A percentile compares a stretch with the other conserved stretches of the same genome.
Conservation (phyloP, 2,329 filamentous ascomycete species). For the Magnaporthiopsis poae region DNA sequence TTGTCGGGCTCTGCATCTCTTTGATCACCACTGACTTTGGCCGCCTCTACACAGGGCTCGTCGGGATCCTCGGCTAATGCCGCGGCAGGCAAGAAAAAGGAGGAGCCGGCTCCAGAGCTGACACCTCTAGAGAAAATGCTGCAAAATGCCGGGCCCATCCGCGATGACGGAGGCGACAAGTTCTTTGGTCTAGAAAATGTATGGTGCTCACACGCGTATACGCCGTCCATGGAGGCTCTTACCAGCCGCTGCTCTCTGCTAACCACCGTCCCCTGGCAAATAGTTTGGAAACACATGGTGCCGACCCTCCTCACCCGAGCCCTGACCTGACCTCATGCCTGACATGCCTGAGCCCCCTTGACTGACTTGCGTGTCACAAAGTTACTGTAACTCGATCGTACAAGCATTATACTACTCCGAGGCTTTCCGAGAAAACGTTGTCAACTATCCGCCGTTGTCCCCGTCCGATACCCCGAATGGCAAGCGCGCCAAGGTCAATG, state of each 20-base stretch:
- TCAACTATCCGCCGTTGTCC: slow-evolving; percentile 73
- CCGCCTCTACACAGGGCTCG: slow-evolving; percentile 27
- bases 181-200: slow-evolving; percentile 99
- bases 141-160: slow-evolving; percentile 67
- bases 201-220: slow-evolving; percentile 29
- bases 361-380: slow-evolving; percentile 26
- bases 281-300: slow-evolving; percentile 98
- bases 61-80: slow-evolving; percentile 32
- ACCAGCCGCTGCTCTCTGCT: slow-evolving; percentile 7
- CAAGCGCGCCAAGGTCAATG: slow-evolving; percentile 42
- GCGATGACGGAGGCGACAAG: slow-evolving; percentile 86
- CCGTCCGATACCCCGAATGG: slow-evolving; percentile 61
- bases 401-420: slow-evolving; percentile 95
- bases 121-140: slow-evolving; percentile 67
- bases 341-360: neutral
- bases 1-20: neutral
- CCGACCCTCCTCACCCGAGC: slow-evolving; percentile 15
- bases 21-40: neutral
- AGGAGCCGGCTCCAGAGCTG: slow-evolving; percentile 46
- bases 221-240: slow-evolving; percentile 5
- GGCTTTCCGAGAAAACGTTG: slow-evolving; percentile 83
- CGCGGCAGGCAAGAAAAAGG: slow-evolving; percentile 39
- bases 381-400: slow-evolving; percentile 96
- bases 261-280: slow-evolving; percentile 7
- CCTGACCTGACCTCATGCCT: neutral